phyloP scores from a whole-genome alignment of 768 basidiomycete species.

The Amanita fuliginea region DNA sequence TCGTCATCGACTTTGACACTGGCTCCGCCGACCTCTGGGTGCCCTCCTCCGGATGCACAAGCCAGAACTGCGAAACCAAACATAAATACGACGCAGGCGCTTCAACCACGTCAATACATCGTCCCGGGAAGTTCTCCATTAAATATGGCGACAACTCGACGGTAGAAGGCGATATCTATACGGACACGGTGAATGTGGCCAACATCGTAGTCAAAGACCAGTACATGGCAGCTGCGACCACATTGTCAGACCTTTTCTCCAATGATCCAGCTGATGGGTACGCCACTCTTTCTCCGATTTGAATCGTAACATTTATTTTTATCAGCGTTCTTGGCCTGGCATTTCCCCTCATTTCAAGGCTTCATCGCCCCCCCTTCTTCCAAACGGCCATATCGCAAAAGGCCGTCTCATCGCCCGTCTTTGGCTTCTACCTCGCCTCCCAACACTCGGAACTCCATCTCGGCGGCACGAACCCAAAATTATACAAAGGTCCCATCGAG shows the following conservation, averaged over 20 bases:
- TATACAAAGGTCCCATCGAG: slow-evolving; percentile 1
- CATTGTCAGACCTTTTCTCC: background rate
- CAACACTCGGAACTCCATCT: background rate
- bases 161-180: slow-evolving; percentile 25
- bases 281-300: background rate
- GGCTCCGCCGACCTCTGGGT: slow-evolving; percentile 23
- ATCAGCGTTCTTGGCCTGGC: background rate
- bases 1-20: slow-evolving; percentile 22
- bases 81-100: slow-evolving; percentile 20
- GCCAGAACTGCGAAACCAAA: slow-evolving; percentile 21
- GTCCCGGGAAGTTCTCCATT: slow-evolving; percentile 18
- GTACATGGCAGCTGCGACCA: background rate
- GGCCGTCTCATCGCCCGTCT: background rate
- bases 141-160: slow-evolving; percentile 32
- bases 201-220: slow-evolving; percentile 11
- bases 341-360: background rate
- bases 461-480: background rate
- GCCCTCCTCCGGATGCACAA: slow-evolving; percentile 15
- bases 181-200: slow-evolving; percentile 28
- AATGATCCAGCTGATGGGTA: slow-evolving; percentile 1
- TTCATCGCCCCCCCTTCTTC: background rate
- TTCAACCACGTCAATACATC: slow-evolving; percentile 7
- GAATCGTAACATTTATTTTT: too few relatives aligned
- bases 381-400: background rate
- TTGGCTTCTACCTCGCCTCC: slow-evolving; percentile 1